Percentiles rank a stretch among this genome's conserved stretches.
Conservation (phyloP, 306 rosid species). For the Myrica gale region DNA sequence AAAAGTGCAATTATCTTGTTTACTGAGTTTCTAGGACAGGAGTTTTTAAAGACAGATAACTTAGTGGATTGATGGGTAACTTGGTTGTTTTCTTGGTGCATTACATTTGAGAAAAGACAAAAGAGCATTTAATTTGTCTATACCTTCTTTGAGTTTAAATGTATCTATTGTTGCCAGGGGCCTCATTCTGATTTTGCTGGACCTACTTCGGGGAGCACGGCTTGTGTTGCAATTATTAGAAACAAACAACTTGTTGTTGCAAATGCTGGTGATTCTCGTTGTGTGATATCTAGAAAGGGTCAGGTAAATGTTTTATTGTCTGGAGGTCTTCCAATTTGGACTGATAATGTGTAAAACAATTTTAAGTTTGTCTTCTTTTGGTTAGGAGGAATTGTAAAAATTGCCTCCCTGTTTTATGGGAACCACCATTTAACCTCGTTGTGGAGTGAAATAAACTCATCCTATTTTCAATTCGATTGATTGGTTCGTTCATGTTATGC, state of each 20-base stretch:
- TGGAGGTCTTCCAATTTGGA: conserved; percentile 12
- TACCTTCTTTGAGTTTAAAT: conserved; percentile 5
- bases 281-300: conserved; percentile 91
- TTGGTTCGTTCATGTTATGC: not conserved
- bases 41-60: not conserved
- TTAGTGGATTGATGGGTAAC: not conserved
- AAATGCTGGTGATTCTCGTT: conserved; percentile 98
- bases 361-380: not conserved
- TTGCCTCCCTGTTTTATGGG: too few species aligned
- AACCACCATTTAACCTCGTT: not conserved
- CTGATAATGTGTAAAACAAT: not conserved
- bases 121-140: not conserved
- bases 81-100: not conserved
- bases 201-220: conserved; percentile 96
- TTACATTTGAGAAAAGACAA: not conserved
- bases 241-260: conserved; percentile 79
- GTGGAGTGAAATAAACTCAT: not conserved
- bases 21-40: not conserved
- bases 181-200: conserved; percentile 96
- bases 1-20: not conserved
- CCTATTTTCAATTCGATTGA: not conserved
- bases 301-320: conserved; percentile 54
- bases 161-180: conserved; percentile 53
- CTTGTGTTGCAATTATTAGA: conserved; percentile 88
- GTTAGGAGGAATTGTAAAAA: not conserved